Conservation (phyloP, 2,329 filamentous ascomycete species). For the Sporothrix brasiliensis region DNA sequence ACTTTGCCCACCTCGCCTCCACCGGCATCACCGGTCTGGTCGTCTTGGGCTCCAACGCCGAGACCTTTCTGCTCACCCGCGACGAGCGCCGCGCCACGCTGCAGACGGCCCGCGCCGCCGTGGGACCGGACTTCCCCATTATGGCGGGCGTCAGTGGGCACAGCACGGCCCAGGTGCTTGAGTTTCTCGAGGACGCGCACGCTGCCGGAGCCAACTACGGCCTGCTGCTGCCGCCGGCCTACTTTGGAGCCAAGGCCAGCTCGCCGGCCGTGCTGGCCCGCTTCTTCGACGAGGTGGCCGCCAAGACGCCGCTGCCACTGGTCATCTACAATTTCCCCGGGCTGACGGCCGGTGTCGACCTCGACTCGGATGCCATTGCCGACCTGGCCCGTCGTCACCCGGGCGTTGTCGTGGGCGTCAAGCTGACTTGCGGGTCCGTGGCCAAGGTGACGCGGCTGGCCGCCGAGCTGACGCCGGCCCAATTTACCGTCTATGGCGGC, state of each 20-base stretch:
- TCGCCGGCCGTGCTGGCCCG: conserved; percentile 58
- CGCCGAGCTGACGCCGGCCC: conserved; percentile 52
- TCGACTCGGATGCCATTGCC: conserved; percentile 65
- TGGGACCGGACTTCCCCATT: conserved; percentile 58
- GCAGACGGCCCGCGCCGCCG: conserved; percentile 56
- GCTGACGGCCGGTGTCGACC: conserved; percentile 68
- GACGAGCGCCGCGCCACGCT: conserved; percentile 52
- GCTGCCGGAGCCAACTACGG: conserved; percentile 64
- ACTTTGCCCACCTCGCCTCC: conserved; percentile 41
- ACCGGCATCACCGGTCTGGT: conserved; percentile 42
- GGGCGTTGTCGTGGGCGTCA: conserved; percentile 36
- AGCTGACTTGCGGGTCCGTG: conserved; percentile 69
- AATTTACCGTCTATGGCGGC: conserved; percentile 71
- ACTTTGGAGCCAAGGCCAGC: conserved; percentile 64
- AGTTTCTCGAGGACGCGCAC: conserved; percentile 61
- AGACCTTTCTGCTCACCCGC: conserved; percentile 43
- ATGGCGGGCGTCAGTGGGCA: conserved; percentile 67
- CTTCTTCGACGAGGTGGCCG: conserved; percentile 63
- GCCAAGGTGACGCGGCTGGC: conserved; percentile 68
- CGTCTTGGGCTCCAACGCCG: conserved; percentile 44
- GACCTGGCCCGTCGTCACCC: conserved; percentile 48
- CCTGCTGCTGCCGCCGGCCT: conserved; percentile 64
- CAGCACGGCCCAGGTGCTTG: conserved; percentile 64
- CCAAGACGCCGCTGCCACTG: conserved; percentile 57
- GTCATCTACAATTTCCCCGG: conserved; percentile 71